phyloP scores from a whole-genome alignment of 306 rosid species.

The Dalbergia cochinchinensis region DNA sequence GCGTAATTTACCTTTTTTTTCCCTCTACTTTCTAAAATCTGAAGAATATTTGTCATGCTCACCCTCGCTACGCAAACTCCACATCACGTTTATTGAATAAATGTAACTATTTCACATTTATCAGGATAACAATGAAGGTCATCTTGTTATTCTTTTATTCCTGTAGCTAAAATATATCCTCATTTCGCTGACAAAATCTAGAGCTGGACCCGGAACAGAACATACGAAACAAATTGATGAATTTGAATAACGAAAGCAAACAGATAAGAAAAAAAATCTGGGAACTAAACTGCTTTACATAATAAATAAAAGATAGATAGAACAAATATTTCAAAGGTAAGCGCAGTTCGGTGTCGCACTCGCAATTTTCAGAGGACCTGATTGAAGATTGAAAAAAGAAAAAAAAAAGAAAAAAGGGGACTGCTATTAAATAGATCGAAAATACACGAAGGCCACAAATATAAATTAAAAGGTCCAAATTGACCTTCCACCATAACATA shows the following conservation, averaged over 20 bases:
- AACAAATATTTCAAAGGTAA: background rate
- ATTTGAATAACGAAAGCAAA: background rate
- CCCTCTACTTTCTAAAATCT: background rate
- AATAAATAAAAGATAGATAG: background rate
- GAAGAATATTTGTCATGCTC: background rate
- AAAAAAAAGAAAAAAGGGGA: background rate
- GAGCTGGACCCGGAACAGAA: background rate
- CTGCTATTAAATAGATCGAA: background rate
- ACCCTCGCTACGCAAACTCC: background rate
- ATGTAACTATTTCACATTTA: background rate
- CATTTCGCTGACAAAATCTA: background rate
- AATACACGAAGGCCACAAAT: slow-evolving; percentile 9
- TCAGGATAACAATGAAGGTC: background rate
- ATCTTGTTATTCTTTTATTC: slow-evolving; percentile 3
- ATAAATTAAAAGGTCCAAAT: slow-evolving; percentile 23
- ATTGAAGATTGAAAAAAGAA: background rate
- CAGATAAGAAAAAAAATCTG: no score
- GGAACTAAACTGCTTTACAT: background rate
- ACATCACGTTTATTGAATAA: background rate
- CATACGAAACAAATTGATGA: background rate
- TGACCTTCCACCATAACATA: slow-evolving; percentile 31
- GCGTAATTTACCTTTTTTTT: no score
- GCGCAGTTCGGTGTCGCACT: no score
- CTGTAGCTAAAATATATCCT: background rate
- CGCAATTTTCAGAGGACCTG: background rate